These are phyloP conservation scores for Ichthyophthirius multifiliis DNA, from an alignment of 169 alveolate genomes.

Conservation along the genomic window DNA sequence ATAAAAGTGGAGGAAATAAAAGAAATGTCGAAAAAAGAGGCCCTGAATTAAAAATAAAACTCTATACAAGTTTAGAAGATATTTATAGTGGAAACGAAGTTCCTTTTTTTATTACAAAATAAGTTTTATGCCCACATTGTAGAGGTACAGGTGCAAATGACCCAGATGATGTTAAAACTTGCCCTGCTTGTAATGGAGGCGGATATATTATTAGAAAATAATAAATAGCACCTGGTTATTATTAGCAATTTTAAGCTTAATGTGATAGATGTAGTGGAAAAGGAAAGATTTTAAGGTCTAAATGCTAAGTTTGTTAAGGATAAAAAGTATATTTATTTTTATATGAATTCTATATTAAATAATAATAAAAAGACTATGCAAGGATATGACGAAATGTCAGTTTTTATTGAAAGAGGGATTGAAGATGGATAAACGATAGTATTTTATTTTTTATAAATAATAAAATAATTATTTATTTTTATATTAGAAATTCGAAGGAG, in stretches of 20 bases:
- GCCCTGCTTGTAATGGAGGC: constrained; percentile 72
- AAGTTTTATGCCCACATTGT: constrained; percentile 72
- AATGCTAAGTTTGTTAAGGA: constrained; percentile 73
- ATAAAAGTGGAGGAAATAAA: constrained; percentile 22
- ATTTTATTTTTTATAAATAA: neutral
- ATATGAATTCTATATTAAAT: neutral
- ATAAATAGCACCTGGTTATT: constrained; percentile 70
- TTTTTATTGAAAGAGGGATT: constrained; percentile 73
- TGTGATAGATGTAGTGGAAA: constrained; percentile 74
- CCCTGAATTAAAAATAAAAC: constrained; percentile 48
- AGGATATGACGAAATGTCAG: constrained; percentile 48
- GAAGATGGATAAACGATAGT: constrained; percentile 62
- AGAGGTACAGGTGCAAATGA: constrained; percentile 82
- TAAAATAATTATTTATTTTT: neutral
- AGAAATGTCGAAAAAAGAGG: constrained; percentile 50
- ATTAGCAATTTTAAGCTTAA: constrained; percentile 58
- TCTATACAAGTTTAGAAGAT: constrained; percentile 70
- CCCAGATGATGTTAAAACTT: constrained; percentile 65
- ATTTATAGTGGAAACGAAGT: constrained; percentile 68
- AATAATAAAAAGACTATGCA: neutral
- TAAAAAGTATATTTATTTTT: constrained; percentile 26
- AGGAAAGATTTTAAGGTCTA: constrained; percentile 64
- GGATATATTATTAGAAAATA: constrained; percentile 58
- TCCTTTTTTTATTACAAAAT: constrained; percentile 52
- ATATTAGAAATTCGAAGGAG: constrained; percentile 46